Evolutionary conservation across 768 basidiomycete species (phyloP), one percentile per base, ranked within the genome.

Genomic region (Kwoniella pini): DNA sequence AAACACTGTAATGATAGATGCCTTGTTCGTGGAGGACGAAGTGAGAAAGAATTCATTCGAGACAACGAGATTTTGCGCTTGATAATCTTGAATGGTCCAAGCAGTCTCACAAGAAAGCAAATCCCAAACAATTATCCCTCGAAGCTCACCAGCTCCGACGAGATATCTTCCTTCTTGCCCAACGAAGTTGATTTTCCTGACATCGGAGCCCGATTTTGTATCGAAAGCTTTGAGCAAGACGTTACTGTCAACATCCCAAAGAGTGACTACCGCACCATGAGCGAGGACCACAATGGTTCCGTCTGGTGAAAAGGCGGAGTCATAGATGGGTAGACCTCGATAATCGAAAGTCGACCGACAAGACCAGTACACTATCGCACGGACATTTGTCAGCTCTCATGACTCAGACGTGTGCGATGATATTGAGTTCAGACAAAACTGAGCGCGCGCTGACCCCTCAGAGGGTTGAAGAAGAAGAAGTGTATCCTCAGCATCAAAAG

Each of bases 241-340:
- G 62, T 85, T 87, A 22, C 85, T 85, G 21, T 80, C 68, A 0
- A 89, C 83, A 68, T 91, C 87, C 77, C 89, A 96, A 5, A 98
- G 77, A 4, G 85, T 84, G 53, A 94, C 82, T 60, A 84, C 84
- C 15, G 83, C 73, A 0, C 85, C 86, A 53, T 88, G 83, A 12
- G 87, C 82, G 21, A 94, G 83, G 12, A 88, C 88, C 45, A 98
- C 80, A 30, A 99, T 81, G 4, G 93, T 93, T 9, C 85, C 88
- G 75, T 99, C 96, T 3, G 82, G 83, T 5, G 94, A 90, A 86
- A 92, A 96, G 0, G 86, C 83, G 0, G 84, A 81, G 6, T 64
- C 54, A 64, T 86, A 82, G 54, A 81, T 82, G 30, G 92, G 89
- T 51, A 81, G 84, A n/a, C 82, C 81, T 43, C 87, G 88, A 72